Evolutionary conservation across 2,329 filamentous ascomycete genomes (phyloP).

Genomic region (Bertia moriformis): DNA sequence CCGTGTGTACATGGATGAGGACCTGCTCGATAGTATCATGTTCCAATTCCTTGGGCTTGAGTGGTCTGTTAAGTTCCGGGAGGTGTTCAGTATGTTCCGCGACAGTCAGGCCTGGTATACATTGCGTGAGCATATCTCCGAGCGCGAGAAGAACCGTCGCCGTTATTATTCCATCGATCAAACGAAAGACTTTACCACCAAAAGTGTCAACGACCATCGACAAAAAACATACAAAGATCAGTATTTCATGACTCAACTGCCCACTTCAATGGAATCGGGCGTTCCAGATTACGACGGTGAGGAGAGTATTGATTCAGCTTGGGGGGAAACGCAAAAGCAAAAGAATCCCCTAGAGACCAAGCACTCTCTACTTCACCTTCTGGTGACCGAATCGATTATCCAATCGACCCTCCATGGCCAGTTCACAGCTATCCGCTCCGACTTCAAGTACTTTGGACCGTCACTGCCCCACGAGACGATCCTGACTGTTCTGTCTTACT

Average conservation of each 20-base stretch:
- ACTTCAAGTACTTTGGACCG: conserved; percentile 27
- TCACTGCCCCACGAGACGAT: conserved; percentile 40
- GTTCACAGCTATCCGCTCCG: conserved; percentile 27
- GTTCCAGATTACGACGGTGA: conserved; percentile 10
- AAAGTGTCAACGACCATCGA: conserved; percentile 14
- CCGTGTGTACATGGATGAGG: conserved; percentile 34
- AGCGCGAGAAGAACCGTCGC: conserved; percentile 20
- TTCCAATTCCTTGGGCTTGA: conserved; percentile 31
- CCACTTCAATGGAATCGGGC: conserved; percentile 5
- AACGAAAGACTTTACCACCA: neutral
- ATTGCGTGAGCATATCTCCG: conserved; percentile 12
- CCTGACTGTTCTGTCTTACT: conserved; percentile 36
- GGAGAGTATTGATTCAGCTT: conserved; percentile 7
- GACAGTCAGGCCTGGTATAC: conserved; percentile 19
- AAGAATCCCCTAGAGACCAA: conserved; percentile 25
- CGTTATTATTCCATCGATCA: conserved; percentile 6
- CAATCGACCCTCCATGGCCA: conserved; percentile 27
- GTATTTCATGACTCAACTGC: conserved; percentile 29
- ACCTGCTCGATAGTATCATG: conserved; percentile 34
- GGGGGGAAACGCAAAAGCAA: neutral
- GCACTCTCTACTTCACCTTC: conserved; percentile 28
- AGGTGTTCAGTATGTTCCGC: conserved; percentile 15
- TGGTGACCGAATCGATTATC: conserved; percentile 29
- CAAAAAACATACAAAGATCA: conserved; percentile 16
- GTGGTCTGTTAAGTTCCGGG: conserved; percentile 28